Evolutionary conservation across 768 basidiomycete species (phyloP).

Genomic region (Punctularia strigosozonata): DNA sequence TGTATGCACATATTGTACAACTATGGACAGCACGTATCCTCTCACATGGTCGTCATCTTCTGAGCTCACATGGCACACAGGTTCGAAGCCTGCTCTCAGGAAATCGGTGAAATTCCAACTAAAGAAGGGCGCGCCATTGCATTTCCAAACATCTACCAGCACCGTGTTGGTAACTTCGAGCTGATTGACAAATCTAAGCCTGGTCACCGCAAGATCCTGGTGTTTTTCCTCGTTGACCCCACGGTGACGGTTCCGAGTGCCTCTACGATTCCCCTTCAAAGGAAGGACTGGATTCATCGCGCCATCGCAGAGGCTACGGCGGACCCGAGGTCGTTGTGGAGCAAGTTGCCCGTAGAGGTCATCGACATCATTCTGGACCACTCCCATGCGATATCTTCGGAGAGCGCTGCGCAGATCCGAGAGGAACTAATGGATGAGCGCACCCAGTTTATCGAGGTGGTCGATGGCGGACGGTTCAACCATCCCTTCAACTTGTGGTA

Average conservation of each 20-base stretch:
- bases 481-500: too few relatives aligned
- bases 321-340: too few relatives aligned
- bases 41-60: too few relatives aligned
- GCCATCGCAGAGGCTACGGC: conserved; percentile 2
- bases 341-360: conserved; percentile 18
- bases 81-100: too few relatives aligned
- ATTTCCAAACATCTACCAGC: conserved; percentile 17
- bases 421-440: conserved; percentile 18
- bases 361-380: conserved; percentile 12
- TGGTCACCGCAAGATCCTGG: conserved; percentile 17
- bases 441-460: too few relatives aligned
- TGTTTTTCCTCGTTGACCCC: conserved; percentile 12
- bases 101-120: conserved; percentile 22
- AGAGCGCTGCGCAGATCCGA: conserved; percentile 18
- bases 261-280: conserved; percentile 11
- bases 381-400: conserved; percentile 11
- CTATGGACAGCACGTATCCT: too few relatives aligned
- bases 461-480: too few relatives aligned
- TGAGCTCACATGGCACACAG: too few relatives aligned
- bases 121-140: conserved; percentile 16
- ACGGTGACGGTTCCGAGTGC: conserved; percentile 8
- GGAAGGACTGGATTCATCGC: conserved; percentile 6
- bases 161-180: conserved; percentile 13
- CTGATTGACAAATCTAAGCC: conserved; percentile 12
- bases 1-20: too few relatives aligned